Evolutionary conservation across 2,329 filamentous ascomycete species (phyloP).

Genomic region (Verruconis gallopava): DNA sequence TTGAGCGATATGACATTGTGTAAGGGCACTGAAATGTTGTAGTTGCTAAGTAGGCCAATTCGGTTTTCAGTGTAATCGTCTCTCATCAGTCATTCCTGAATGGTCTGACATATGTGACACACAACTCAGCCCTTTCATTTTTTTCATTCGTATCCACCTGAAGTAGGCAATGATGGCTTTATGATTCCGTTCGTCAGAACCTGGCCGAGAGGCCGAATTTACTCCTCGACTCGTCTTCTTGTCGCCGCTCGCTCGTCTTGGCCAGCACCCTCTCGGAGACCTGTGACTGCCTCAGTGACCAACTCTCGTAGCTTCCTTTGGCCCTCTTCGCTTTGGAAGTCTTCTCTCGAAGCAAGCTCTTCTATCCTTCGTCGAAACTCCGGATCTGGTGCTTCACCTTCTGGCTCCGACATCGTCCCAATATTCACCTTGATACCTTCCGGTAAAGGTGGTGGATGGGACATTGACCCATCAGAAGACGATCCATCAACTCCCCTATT

Average conservation of each 20-base stretch:
- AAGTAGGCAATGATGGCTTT: too few relatives aligned
- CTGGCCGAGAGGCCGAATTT: too few relatives aligned
- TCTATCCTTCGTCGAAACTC: slow-evolving; percentile 81
- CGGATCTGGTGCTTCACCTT: slow-evolving; percentile 54
- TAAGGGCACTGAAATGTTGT: too few relatives aligned
- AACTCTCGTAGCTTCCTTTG: slow-evolving; percentile 68
- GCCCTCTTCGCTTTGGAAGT: slow-evolving; percentile 69
- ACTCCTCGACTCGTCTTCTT: not conserved
- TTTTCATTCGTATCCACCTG: too few relatives aligned
- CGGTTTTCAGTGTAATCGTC: too few relatives aligned
- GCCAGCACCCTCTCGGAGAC: slow-evolving; percentile 44
- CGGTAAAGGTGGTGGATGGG: slow-evolving; percentile 51
- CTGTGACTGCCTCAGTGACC: slow-evolving; percentile 66
- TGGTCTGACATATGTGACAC: too few relatives aligned
- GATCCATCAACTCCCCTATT: slow-evolving; percentile 21
- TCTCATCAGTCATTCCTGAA: too few relatives aligned
- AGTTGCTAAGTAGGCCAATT: too few relatives aligned
- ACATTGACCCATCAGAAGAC: slow-evolving; percentile 12
- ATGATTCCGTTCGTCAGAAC: too few relatives aligned
- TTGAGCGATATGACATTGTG: too few relatives aligned
- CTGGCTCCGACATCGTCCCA: slow-evolving; percentile 55
- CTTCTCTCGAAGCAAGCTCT: slow-evolving; percentile 67
- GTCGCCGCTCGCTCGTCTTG: not conserved
- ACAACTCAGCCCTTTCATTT: too few relatives aligned
- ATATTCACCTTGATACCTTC: slow-evolving; percentile 66